Base-by-base conservation (phyloP, 306 rosid species). In the Vigna hirtella region DNA sequence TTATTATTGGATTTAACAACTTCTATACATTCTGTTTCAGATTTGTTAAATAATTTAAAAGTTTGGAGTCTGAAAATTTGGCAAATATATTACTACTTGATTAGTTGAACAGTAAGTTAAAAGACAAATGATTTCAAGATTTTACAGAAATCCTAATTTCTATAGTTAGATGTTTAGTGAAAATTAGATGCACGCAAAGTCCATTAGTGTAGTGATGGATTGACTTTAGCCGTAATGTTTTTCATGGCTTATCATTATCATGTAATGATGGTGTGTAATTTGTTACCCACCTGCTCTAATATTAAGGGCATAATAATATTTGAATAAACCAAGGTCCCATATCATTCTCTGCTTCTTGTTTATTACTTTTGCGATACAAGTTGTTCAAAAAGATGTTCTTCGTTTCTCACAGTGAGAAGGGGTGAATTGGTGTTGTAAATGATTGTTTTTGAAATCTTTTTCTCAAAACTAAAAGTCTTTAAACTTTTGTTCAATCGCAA, bases 291-390 rank as follows among this genome's bases (percentile, higher is more conserved):
- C 68, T 17, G 13, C 36, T 43, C 11, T 18, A 58, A 8, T 64
- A 38, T 32, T 71, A 34, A 83, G 26, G 66, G 66, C 70, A 77
- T 57, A 51, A 20, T 20, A 20, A 67, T 20, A 74, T 74, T 68
- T 51, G 24, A 79, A 63, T 64, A 18, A 47, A 13, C 51, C 6
- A 15, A 48, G 58, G 36, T 85, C 81, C 78, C 52, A 38, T 4
- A 70, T 58, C 42, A 38, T 76, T 80, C 22, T 71, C 34, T 32
- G 56, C 26, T 22, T 48, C 69, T 55, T 66, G 63, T 20, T 40
- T 51, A 42, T 72, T 53, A 49, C 79, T 51, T 74, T 77, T 13
- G 26, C 18, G 16, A 53, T 15, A 68, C 71, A 30, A 40, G 45
- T 22, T 20, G 20, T 20, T 20, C 0, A 20, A 20, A 20, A 20